Base-by-base conservation (phyloP, 1,284 basidiomycete genomes). In the Cutaneotrichosporon sp. region DNA sequence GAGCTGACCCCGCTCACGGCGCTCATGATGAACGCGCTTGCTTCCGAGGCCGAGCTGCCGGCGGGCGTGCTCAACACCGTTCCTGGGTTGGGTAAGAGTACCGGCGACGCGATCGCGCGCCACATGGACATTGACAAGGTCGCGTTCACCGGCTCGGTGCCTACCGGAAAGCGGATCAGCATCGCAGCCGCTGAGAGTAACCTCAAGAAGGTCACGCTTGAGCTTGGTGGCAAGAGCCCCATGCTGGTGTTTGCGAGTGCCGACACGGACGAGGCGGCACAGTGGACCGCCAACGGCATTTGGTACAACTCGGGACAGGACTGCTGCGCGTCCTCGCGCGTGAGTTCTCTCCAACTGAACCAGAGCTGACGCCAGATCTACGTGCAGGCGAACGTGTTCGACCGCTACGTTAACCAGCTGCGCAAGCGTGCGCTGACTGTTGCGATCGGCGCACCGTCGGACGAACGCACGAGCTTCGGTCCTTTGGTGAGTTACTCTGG, bases 11-110 rank as follows among this genome's bases (percentile, higher is more conserved):
- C 94, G 11, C 84, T 97, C 52, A 91, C 92, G 34, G 92, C 92
- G 18, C 84, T 94, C 60, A 72, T 87, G 89, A 81, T 76, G 84
- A 71, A 70, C 55, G 70, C 74, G 56, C 66, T 76, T 16, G 70
- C 68, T 38, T 65, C 67, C 53, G 74, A 77, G 63, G 69, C 69
- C 65, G 92, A 92, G 31, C 92, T 94, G 79, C 95, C 95, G 4
- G 86, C 91, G 10, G 94, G 95, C 65, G 94, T 96, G n/a, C 77
- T 97, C 72, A 97, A 97, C 82, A 90, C 90, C 34, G 84, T 94
- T 21, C 87, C 89, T 5, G 92, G 93, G 38, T 85, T 90, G 63
- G 96, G 96, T 26, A 75, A 83, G 58, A 84, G 91, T 58, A 93
- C 91, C 64, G 96, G 96, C 47, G 89, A 90, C 30, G 90, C 92